These are phyloP conservation scores for Penicillium concentricum DNA, from an alignment of 2,329 filamentous ascomycete species.

Conservation along the genomic window DNA sequence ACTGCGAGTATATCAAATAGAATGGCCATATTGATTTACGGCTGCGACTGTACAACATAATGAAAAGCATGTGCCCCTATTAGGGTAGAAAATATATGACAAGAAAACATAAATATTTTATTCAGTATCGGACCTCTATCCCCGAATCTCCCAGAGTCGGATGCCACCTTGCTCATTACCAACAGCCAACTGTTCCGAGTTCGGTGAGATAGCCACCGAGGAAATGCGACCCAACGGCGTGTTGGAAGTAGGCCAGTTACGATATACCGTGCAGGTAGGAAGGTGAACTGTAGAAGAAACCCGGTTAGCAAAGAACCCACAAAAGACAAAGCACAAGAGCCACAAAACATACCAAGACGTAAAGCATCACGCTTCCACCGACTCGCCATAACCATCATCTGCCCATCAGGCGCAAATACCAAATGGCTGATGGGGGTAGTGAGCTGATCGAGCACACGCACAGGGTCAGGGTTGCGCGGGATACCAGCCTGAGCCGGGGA, in stretches of 20 bases:
- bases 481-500: constrained; percentile 46
- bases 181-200: constrained; percentile 72
- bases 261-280: constrained; percentile 88
- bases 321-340: neutral
- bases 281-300: constrained; percentile 63
- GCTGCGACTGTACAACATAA: neutral
- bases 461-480: constrained; percentile 68
- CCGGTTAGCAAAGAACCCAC: constrained; percentile 7
- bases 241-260: constrained; percentile 91
- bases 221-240: constrained; percentile 86
- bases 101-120: constrained; percentile 10
- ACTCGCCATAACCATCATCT: constrained; percentile 83
- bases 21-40: neutral
- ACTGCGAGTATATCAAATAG: neutral
- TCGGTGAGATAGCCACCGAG: constrained; percentile 65
- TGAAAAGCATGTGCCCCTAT: neutral
- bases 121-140: constrained; percentile 42
- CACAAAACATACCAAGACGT: constrained; percentile 54
- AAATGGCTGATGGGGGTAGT: constrained; percentile 80
- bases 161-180: constrained; percentile 89
- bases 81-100: neutral
- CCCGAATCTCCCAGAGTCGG: constrained; percentile 82
- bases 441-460: constrained; percentile 76
- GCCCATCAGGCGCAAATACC: constrained; percentile 82
- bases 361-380: constrained; percentile 85